These are phyloP conservation scores for Colletotrichum brevisporum DNA, from an alignment of 2,329 filamentous ascomycete genomes.

Conservation along the genomic window DNA sequence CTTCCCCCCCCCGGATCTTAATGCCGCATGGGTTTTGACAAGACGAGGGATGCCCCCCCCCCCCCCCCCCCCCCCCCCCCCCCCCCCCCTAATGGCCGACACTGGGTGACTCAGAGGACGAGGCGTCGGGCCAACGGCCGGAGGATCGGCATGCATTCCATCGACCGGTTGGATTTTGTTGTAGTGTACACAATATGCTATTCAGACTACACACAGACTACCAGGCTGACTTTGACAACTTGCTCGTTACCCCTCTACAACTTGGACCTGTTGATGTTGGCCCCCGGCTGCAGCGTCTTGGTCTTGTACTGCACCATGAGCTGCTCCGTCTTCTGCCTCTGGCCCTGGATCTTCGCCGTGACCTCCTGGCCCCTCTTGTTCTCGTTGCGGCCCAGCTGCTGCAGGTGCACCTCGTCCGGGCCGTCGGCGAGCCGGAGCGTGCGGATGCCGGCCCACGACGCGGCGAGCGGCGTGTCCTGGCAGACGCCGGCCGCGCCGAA, in stretches of 20 bases:
- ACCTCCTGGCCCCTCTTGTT: slow-evolving; percentile 77
- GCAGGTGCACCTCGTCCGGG: slow-evolving; percentile 93
- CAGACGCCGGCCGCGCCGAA: slow-evolving; percentile 92
- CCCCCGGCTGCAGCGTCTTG: slow-evolving; percentile 63
- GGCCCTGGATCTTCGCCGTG: slow-evolving; percentile 72
- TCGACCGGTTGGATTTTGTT: not conserved
- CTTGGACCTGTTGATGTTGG: slow-evolving; percentile 64
- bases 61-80: too few species aligned
- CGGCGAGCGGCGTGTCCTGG: slow-evolving; percentile 93
- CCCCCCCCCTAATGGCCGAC: slow-evolving; percentile 29
- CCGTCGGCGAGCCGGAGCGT: slow-evolving; percentile 92
- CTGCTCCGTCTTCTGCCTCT: slow-evolving; percentile 75
- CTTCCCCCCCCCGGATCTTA: slow-evolving; percentile 15
- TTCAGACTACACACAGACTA: slow-evolving; percentile 13
- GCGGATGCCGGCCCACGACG: slow-evolving; percentile 84
- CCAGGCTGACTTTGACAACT: slow-evolving; percentile 5
- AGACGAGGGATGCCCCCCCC: too few species aligned
- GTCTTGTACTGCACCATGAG: slow-evolving; percentile 73
- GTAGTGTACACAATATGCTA: slow-evolving; percentile 21
- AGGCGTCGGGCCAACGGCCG: slow-evolving; percentile 35
- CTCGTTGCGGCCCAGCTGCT: slow-evolving; percentile 86
- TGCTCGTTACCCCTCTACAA: slow-evolving; percentile 51
- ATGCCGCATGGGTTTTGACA: slow-evolving; percentile 22
- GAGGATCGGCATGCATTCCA: slow-evolving; percentile 12
- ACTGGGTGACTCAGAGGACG: slow-evolving; percentile 32